Evolutionary conservation across 495 filamentous ascomycete genomes (phyloP), one percentile per base, ranked within the genome.

Genomic region (Rhizodiscina lignyota): DNA sequence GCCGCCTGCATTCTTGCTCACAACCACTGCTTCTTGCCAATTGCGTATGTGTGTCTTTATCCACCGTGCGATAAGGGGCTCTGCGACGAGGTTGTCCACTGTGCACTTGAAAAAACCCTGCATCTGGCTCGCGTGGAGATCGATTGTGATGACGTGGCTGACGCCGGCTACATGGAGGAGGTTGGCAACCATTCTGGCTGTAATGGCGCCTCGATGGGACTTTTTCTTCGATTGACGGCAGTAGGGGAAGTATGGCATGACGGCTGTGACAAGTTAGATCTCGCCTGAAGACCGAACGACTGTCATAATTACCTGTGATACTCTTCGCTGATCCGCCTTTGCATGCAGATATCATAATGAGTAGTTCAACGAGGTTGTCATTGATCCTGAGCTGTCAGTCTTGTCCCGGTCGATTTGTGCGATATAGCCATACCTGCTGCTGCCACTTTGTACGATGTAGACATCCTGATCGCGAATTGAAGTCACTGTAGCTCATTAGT

Each of bases 211-310:
- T 42, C 89, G 71, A 50, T 96, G 89, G 34, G 83, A 84, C 63
- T 96, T 97, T 68, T 94, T 94, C 69, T 97, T 97, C 30, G 86
- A 94, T 60, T 97, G 89, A 34, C 91, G 82, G 43, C 84, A 94
- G 59, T 97, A 97, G 16, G 89, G 91, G 53, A 96, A 97, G 62
- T 97, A 97, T 45, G 89, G 89, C 61, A 97, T 76, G 52, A 97
- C 89, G 54, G 89, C 89, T 94, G 43, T 17, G n/a, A 30, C 4
- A 29, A 22, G 24, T 6, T 27, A 8, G 13, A 13, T 6, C 24
- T 13, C 8, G 24, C 8, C 13, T 27, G 8, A 27, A 27, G 6
- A 27, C 24, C 8, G 13, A 27, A 13, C 8, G 24, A 13, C 6
- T 6, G 29, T 5, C 3, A 8, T 18, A 56, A 73, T 45, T 66